A percentile compares a stretch with the other conserved stretches of the same genome.
phyloP scores from a whole-genome alignment of 2,329 filamentous ascomycete species.

The Atkinsonella hypoxylon region DNA sequence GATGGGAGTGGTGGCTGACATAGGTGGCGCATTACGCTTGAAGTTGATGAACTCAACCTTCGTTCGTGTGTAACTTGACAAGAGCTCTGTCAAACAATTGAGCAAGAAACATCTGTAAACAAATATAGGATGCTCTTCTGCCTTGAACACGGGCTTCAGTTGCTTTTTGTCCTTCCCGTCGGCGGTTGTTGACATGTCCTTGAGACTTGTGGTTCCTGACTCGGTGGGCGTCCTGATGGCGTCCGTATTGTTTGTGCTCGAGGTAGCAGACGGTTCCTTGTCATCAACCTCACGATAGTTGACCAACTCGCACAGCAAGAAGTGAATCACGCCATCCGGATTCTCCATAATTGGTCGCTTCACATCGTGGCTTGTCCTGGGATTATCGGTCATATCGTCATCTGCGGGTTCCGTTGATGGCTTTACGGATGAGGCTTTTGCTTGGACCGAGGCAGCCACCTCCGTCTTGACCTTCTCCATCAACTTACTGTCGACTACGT shows the following conservation, averaged over 20 bases:
- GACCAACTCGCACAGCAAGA: conserved; percentile 81
- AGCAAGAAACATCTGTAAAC: conserved; percentile 93
- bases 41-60: conserved; percentile 99
- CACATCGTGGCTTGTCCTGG: conserved; percentile 52
- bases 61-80: conserved; percentile 83
- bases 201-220: conserved; percentile 18
- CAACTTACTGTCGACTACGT: conserved; percentile 8
- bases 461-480: conserved; percentile 12
- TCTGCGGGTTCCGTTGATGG: conserved; percentile 46
- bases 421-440: conserved; percentile 36
- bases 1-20: conserved; percentile 75
- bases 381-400: conserved; percentile 49
- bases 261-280: conserved; percentile 43
- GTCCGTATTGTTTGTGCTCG: conserved; percentile 30
- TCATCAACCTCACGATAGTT: conserved; percentile 91
- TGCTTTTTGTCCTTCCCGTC: conserved; percentile 49
- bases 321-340: conserved; percentile 90
- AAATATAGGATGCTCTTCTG: conserved; percentile 89
- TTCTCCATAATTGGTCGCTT: conserved; percentile 83
- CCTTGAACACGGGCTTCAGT: conserved; percentile 69
- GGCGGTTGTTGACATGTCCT: conserved; percentile 17
- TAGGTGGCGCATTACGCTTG: conserved; percentile 78
- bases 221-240: conserved; percentile 19
- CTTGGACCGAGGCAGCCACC: conserved; percentile 7
- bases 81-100: conserved; percentile 79